Conservation (phyloP, 768 basidiomycete species). For the Cystofilobasidium macerans region DNA sequence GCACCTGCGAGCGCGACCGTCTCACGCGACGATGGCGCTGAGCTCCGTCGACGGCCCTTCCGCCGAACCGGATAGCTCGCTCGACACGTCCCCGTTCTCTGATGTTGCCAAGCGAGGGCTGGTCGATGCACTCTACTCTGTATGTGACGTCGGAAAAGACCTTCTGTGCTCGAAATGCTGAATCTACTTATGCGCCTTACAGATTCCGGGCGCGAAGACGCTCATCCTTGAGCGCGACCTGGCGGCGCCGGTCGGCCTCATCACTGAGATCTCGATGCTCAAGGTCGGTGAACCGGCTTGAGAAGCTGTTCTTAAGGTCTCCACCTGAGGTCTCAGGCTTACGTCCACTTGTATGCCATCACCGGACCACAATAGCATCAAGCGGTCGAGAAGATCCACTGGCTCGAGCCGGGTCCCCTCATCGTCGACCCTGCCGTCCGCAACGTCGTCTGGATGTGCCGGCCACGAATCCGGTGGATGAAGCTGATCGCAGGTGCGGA, state of each 20-base stretch:
- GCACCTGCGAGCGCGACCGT: too few relatives aligned
- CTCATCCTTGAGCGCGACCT: slow-evolving; percentile 81
- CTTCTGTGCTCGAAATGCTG: neutral
- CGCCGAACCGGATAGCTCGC: neutral
- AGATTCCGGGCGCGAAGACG: slow-evolving; percentile 68
- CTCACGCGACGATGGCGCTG: too few relatives aligned
- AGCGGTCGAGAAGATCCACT: slow-evolving; percentile 99
- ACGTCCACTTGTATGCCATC: neutral
- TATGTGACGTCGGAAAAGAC: neutral
- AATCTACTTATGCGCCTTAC: neutral
- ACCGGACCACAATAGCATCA: slow-evolving; percentile 56
- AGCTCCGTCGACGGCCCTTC: neutral
- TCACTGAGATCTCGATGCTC: slow-evolving; percentile 84
- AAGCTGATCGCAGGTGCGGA: slow-evolving; percentile 83
- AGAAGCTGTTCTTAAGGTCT: too few relatives aligned
- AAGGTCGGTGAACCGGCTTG: slow-evolving; percentile 50
- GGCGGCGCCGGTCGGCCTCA: slow-evolving; percentile 81
- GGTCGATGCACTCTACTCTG: slow-evolving; percentile 18
- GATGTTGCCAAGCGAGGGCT: slow-evolving; percentile 12
- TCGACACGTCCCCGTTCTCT: slow-evolving; percentile 11
- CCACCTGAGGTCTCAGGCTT: too few relatives aligned
- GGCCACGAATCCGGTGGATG: slow-evolving; percentile 71
- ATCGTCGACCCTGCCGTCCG: slow-evolving; percentile 55
- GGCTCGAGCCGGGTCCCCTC: slow-evolving; percentile 84
- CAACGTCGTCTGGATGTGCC: slow-evolving; percentile 85